A percentile compares a stretch with the other conserved stretches of the same genome.
These are phyloP conservation scores for Pontederia paniculata DNA, from an alignment of 176 grass and related monocot genomes.

Conservation along the genomic window DNA sequence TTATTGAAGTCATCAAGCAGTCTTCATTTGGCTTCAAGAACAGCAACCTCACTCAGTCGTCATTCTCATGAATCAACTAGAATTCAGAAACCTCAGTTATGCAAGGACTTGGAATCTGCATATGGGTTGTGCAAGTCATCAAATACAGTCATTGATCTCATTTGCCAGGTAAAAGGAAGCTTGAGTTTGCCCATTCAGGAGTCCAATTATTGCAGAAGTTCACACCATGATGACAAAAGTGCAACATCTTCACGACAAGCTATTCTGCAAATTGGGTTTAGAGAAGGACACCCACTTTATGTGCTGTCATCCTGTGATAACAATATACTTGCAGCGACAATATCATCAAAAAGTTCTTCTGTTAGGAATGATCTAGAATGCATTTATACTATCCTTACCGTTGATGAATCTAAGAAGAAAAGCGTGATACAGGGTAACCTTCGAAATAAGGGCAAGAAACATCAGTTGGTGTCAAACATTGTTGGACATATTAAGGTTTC, in stretches of 20 bases:
- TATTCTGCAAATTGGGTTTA: slow-evolving; percentile 81
- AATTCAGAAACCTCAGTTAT: slow-evolving; percentile 22
- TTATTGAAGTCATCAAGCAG: slow-evolving; percentile 58
- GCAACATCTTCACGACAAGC: slow-evolving; percentile 54
- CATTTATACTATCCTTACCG: slow-evolving; percentile 59
- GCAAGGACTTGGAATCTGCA: slow-evolving; percentile 19
- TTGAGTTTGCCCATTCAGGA: slow-evolving; percentile 17
- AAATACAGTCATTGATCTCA: slow-evolving; percentile 30
- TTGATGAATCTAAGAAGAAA: slow-evolving; percentile 79
- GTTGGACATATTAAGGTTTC: slow-evolving; percentile 57
- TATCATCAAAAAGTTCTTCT: slow-evolving; percentile 37
- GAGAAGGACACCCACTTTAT: slow-evolving; percentile 74
- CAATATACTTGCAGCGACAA: slow-evolving; percentile 73
- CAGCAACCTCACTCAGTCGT: slow-evolving; percentile 27
- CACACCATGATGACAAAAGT: slow-evolving; percentile 34
- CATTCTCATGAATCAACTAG: slow-evolving; percentile 30
- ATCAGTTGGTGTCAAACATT: slow-evolving; percentile 60
- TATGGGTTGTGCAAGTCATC: slow-evolving; percentile 41
- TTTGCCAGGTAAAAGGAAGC: slow-evolving; percentile 22
- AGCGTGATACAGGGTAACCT: slow-evolving; percentile 45
- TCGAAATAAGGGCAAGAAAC: slow-evolving; percentile 68
- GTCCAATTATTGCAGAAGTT: slow-evolving; percentile 31
- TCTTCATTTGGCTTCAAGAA: slow-evolving; percentile 26
- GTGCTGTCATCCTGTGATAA: slow-evolving; percentile 79
- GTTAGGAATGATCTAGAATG: slow-evolving; percentile 45